phyloP scores from a whole-genome alignment of 805 yeast genomes.

The Lipomyces sp. region DNA sequence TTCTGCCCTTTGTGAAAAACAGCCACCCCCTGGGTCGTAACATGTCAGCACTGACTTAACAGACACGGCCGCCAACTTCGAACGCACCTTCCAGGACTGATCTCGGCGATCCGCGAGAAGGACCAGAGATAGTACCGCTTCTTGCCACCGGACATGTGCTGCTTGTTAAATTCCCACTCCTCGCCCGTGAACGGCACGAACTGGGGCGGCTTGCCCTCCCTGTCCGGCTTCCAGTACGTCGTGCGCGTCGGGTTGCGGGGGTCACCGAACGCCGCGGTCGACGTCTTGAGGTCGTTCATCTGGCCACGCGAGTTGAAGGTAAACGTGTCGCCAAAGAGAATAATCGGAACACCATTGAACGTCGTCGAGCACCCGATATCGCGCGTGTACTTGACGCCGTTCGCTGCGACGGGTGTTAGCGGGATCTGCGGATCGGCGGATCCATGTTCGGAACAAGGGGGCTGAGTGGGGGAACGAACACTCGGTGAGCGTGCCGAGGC shows the following conservation, averaged over 20 bases:
- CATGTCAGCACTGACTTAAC: not conserved
- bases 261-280: conserved; percentile 24
- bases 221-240: conserved; percentile 18
- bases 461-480: conserved; percentile 6
- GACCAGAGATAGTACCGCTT: conserved; percentile 24
- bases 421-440: too few relatives aligned
- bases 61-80: not conserved
- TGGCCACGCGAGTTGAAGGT: conserved; percentile 23
- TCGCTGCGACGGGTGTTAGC: conserved; percentile 4
- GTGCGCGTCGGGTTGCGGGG: conserved; percentile 17
- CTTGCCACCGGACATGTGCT: conserved; percentile 20
- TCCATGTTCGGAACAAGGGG: too few relatives aligned
- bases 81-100: conserved; percentile 21
- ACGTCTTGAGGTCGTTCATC: conserved; percentile 26
- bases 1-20: conserved; percentile 26
- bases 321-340: conserved; percentile 28
- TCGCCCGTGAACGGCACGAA: conserved; percentile 27
- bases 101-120: conserved; percentile 22
- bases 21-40: conserved; percentile 19
- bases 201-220: conserved; percentile 23
- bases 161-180: conserved; percentile 17
- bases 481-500: conserved; percentile 25
- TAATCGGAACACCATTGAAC: conserved; percentile 14
- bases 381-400: conserved; percentile 23
- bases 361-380: conserved; percentile 27